Evolutionary conservation across 352 stramenopile species (phyloP), one percentile per base, ranked within the genome.

Genomic region (Aphanomyces euteiches): DNA sequence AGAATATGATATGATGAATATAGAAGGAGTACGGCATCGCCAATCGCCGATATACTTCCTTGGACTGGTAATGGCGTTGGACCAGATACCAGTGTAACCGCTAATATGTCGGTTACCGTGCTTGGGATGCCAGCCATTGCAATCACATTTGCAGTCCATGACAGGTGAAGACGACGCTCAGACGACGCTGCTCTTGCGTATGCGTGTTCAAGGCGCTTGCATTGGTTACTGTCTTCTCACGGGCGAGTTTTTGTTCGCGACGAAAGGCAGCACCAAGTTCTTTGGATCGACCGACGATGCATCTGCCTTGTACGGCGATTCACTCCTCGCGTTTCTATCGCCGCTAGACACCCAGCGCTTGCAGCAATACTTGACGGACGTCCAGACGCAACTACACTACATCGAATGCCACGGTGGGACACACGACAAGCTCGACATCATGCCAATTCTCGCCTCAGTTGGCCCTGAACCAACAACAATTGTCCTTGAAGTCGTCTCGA

Each of bases 231-330:
- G 87, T 67, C 69, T 92, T 1, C 77, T 81, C 4, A 82, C 78
- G 3, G 87, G 87, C 39, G 87, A 90, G 66, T 92, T 94, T 70
- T 72, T 92, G 41, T 86, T 92, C 37, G 84, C 83, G 13, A 87
- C 82, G 1, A 56, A 79, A 6, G 82, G 77, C 3, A 80, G 82
- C 38, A 72, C 82, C 1, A 69, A 63, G 43, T 76, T 77, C 56
- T 89, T 92, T 45, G 72, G 69, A 5, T 37, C 34, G 56, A 56
- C 12, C 3, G 57, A 4, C 64, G 67, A 73, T 8, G 15, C 63
- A 6, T 47, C 57, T 7, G 76, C 82, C 48, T 74, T 94, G 15
- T 92, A 88, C 68, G 83, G 87, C 13, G 74, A 78, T 17, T 90
- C 82, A 63, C 21, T 94, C 36, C 79, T 78, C 65, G 72, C 87